Base-by-base conservation (phyloP, 371 early-diverging fungal species). In the Mortierella sp. region DNA sequence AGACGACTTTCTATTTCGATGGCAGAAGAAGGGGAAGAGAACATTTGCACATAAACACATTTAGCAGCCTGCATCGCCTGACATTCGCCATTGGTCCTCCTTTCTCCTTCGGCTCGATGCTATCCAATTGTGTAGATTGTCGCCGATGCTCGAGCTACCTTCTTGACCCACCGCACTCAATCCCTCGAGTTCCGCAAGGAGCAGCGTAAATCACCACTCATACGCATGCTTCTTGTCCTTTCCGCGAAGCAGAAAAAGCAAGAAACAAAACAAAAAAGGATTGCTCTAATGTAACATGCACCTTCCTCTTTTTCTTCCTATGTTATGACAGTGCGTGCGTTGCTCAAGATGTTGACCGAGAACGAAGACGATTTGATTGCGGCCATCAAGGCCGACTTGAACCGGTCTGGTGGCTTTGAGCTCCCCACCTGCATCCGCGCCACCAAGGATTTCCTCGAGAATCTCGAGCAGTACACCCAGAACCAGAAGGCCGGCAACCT, bases 361-460 rank as follows among this genome's bases (percentile, higher is more conserved):
- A 88, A 93, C 74, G 78, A 87, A 71, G 85, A 77, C 10, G 77
- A 72, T 9, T 53, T 94, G 29, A 16, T 55, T 9, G 86, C 79
- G 1, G 93, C 93, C 26, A 73, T 92, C 48, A 52, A 72, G 70
- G 53, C 70, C 34, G 95, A 94, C 78, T 64, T 92, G 79, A 70
- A 71, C 77, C 85, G 88, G 66, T 34, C 76, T 41, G 72, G 53
- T 22, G 73, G 73, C 48, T 50, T 55, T 66, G 93, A 94, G 74
- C 61, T 88, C 44, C 52, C 80, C 2, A 44, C 83, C 11, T 72
- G 84, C 16, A 73, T 75, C 37, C 88, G 79, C 55, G 93, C 91
- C 48, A 80, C 87, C 66, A 90, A 87, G 1, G 73, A 74, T 45
- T 79, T 85, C 50, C 71, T 93, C 39, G 79, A 87, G 24, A 80